A percentile compares a stretch with the other conserved stretches of the same genome.
These are phyloP conservation scores for Penicillium verhagenii DNA, from an alignment of 495 filamentous ascomycete species.

Conservation along the genomic window DNA sequence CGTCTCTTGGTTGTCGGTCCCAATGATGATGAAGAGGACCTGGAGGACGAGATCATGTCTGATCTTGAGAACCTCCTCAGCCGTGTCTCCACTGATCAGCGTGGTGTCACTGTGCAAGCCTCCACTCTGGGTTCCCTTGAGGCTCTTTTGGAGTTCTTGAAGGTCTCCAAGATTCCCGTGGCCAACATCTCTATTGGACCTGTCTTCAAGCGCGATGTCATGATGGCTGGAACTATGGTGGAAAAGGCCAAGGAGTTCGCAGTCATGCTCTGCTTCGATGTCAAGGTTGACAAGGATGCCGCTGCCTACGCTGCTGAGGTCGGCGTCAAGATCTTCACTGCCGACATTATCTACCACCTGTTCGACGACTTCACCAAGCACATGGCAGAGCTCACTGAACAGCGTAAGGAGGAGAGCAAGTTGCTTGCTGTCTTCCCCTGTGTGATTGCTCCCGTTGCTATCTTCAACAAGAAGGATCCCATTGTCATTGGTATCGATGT, in stretches of 20 bases:
- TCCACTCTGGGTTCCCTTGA: slow-evolving; percentile 97
- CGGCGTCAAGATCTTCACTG: slow-evolving; percentile 97
- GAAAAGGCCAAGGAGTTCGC: slow-evolving; percentile 95
- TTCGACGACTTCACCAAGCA: slow-evolving; percentile 97
- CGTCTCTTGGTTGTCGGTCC: slow-evolving; percentile 89
- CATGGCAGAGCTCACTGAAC: slow-evolving; percentile 78
- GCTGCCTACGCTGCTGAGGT: slow-evolving; percentile 87
- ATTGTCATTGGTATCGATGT: slow-evolving; percentile 98
- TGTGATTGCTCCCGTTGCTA: slow-evolving; percentile 79
- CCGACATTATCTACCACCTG: slow-evolving; percentile 98
- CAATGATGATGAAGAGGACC: slow-evolving; percentile 93
- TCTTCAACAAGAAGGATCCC: slow-evolving; percentile 98
- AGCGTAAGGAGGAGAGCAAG: slow-evolving; percentile 95
- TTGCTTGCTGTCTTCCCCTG: slow-evolving; percentile 96
- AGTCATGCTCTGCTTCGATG: slow-evolving; percentile 99
- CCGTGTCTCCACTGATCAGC: slow-evolving; percentile 84
- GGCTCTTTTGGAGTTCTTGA: slow-evolving; percentile 93
- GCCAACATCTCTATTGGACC: slow-evolving; percentile 97
- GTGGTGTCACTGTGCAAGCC: slow-evolving; percentile 95
- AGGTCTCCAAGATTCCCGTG: slow-evolving; percentile 92
- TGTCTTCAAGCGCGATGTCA: slow-evolving; percentile 97
- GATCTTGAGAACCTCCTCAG: slow-evolving; percentile 90
- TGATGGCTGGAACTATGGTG: slow-evolving; percentile 94
- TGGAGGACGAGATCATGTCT: slow-evolving; percentile 94
- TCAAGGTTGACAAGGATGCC: slow-evolving; percentile 98